phyloP scores from a whole-genome alignment of 2,329 filamentous ascomycete genomes.

The Ceratocystiopsis sp. region DNA sequence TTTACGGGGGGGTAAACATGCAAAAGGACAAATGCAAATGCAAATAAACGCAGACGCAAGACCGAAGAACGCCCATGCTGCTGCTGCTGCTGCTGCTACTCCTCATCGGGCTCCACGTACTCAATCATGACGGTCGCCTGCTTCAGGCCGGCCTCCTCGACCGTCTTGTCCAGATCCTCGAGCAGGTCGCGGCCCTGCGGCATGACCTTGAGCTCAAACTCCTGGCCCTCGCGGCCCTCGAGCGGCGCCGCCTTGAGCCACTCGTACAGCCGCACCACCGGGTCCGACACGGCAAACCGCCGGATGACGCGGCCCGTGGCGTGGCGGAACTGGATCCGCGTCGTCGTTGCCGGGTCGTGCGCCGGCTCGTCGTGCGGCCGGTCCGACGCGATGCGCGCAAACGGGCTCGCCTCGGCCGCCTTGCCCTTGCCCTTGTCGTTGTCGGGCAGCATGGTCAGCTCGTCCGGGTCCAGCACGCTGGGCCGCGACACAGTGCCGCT shows the following conservation, averaged over 20 bases:
- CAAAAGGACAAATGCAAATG: too few relatives aligned
- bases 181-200: slow-evolving; percentile 65
- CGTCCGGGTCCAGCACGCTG: slow-evolving; percentile 66
- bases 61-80: too few relatives aligned
- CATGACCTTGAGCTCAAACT: slow-evolving; percentile 81
- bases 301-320: slow-evolving; percentile 72
- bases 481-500: slow-evolving; percentile 23
- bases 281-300: slow-evolving; percentile 61
- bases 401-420: slow-evolving; percentile 23
- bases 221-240: slow-evolving; percentile 58
- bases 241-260: slow-evolving; percentile 86
- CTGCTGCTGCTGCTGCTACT: too few relatives aligned
- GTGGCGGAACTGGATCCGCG: slow-evolving; percentile 84
- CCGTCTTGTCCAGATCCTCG: slow-evolving; percentile 51
- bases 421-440: slow-evolving; percentile 36
- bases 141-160: slow-evolving; percentile 71
- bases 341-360: slow-evolving; percentile 48
- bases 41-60: too few relatives aligned
- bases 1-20: too few relatives aligned
- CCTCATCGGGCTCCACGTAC: slow-evolving; percentile 38
- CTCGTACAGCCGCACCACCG: slow-evolving; percentile 74
- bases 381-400: slow-evolving; percentile 53
- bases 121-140: slow-evolving; percentile 94
- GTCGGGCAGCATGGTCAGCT: slow-evolving; percentile 48
- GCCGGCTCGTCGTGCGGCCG: slow-evolving; percentile 61